Evolutionary conservation across 2,329 filamentous ascomycete genomes (phyloP), one percentile per base, ranked within the genome.

Genomic region (Huntiella bhutanensis): DNA sequence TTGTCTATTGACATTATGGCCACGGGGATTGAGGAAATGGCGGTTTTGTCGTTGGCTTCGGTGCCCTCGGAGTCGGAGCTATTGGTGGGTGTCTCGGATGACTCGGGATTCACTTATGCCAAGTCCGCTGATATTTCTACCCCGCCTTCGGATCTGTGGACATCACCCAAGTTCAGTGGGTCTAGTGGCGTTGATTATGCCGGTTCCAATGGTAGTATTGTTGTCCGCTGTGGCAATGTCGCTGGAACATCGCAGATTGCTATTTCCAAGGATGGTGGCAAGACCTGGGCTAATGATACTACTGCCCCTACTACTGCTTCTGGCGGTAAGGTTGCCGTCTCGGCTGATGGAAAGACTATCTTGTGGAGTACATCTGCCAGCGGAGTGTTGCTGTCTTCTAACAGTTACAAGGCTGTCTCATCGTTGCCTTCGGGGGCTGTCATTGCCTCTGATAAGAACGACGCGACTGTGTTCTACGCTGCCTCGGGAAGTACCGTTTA

Each of bases 401-500:
- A 32, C 40, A 32, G 39, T 28, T 47, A 42, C 11, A 16, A 28
- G 6, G 45, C 40, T 16, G 40, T 47, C 8, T 33, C 33, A 5
- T 47, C 45, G 17, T 40, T 47, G 6, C 45, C 45, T 3, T 47
- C 45, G 4, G 11, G 33, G 3, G 45, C 70, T 1, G 59, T 65
- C 4, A 65, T 76, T 43, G 71, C 69, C 4, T 65, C 68, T 6
- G 72, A 76, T 55, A 73, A 71, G 58, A 61, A 64, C 43, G 63
- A 69, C 40, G 67, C 65, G 42, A 64, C 63, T 8, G 61, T 66
- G 45, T 74, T 75, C 54, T 75, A 75, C 54, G 70, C 59, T 12
- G 69, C 60, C 0, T 66, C 64, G 0, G 62, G 59, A 1, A 57
- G 60, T 0, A n/a, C 33, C 10, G 68, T 75, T 53, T 75, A 73